Evolutionary conservation across 2,329 filamentous ascomycete species (phyloP).

Genomic region (Byssothecium circinans): DNA sequence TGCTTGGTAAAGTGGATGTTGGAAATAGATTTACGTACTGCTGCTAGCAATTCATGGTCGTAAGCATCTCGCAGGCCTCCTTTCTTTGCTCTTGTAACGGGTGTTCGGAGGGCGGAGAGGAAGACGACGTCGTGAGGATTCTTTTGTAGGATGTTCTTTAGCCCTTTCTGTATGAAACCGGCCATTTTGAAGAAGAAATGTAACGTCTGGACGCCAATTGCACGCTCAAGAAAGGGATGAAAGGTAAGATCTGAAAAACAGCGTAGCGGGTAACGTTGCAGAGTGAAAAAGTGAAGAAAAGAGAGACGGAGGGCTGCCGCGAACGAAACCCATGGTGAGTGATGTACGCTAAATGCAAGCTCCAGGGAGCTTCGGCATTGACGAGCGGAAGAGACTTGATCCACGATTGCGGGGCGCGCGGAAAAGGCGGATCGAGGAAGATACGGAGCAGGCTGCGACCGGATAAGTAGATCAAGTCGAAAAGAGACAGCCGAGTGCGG

Average conservation of each 20-base stretch:
- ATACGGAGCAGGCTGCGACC: not conserved
- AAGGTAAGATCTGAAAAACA: not conserved
- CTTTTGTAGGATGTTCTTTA: slow-evolving; percentile 77
- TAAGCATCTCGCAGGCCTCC: slow-evolving; percentile 84
- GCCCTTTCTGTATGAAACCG: slow-evolving; percentile 59
- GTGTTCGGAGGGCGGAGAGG: slow-evolving; percentile 86
- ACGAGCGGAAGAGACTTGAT: slow-evolving; percentile 18
- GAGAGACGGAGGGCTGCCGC: slow-evolving; percentile 9
- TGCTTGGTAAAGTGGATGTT: not conserved
- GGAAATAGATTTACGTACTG: slow-evolving; percentile 45
- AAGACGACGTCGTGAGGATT: slow-evolving; percentile 81
- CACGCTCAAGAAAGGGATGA: slow-evolving; percentile 4
- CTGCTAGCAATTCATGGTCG: slow-evolving; percentile 82
- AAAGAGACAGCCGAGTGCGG: not conserved
- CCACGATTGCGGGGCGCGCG: slow-evolving; percentile 9
- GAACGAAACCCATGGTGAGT: slow-evolving; percentile 22
- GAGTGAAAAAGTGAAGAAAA: not conserved
- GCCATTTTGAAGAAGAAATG: slow-evolving; percentile 41
- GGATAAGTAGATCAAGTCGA: not conserved
- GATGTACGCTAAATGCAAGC: slow-evolving; percentile 24
- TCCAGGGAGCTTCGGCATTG: slow-evolving; percentile 41
- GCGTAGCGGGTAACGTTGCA: not conserved
- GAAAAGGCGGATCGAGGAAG: not conserved
- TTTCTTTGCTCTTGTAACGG: slow-evolving; percentile 80
- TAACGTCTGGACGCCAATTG: slow-evolving; percentile 4